Evolutionary conservation across 108 stramenopile genomes (phyloP).

Genomic region (Epithemia pelagica): DNA sequence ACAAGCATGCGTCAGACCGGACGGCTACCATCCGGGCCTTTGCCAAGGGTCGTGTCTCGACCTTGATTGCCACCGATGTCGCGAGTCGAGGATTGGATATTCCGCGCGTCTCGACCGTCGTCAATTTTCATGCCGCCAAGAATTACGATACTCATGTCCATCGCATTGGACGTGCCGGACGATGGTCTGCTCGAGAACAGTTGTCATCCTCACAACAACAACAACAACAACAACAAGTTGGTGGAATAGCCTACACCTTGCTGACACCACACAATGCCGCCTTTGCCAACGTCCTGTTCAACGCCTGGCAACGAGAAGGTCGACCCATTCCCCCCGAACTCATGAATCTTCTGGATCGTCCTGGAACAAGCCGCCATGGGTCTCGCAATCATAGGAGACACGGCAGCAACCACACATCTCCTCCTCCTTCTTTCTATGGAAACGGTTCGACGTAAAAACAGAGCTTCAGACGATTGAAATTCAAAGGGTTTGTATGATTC

Average conservation of each 20-base stretch:
- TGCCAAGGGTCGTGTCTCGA: conserved; percentile 56
- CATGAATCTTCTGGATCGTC: no score
- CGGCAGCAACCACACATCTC: no score
- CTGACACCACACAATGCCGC: conserved; percentile 61
- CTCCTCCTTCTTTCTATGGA: no score
- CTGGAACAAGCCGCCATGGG: no score
- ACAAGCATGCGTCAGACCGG: conserved; percentile 89
- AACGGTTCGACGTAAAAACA: no score
- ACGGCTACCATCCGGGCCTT: conserved; percentile 87
- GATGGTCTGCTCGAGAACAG: conserved; percentile 65
- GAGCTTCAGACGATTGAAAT: no score
- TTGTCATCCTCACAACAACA: conserved; percentile 31
- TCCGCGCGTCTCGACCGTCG: conserved; percentile 81
- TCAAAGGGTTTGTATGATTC: no score
- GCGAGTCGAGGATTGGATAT: conserved; percentile 98
- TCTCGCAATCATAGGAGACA: no score
- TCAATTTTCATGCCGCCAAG: conserved; percentile 91
- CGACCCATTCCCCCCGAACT: conserved; percentile 48
- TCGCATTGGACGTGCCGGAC: conserved; percentile 94
- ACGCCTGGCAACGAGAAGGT: conserved; percentile 68
- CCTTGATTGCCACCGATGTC: conserved; percentile 97
- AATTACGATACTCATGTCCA: conserved; percentile 93
- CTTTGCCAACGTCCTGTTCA: conserved; percentile 54
- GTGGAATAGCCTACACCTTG: conserved; percentile 78
- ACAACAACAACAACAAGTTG: no score